phyloP scores from a whole-genome alignment of 495 filamentous ascomycete species.

The Barbatosphaeria neglecta region DNA sequence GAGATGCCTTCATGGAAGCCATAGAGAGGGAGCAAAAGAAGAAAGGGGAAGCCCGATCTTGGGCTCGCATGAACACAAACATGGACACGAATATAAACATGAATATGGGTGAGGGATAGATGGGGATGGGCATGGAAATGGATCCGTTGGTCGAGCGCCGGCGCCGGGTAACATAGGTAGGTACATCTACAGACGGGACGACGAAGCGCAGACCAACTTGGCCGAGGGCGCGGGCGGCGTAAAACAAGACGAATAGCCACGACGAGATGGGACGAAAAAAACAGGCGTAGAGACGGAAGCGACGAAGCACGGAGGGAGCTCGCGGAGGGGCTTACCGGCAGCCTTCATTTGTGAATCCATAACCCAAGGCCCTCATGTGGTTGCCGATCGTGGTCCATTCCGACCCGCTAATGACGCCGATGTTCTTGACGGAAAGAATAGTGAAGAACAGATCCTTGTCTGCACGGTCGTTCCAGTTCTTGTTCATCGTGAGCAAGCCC shows the following conservation, averaged over 20 bases:
- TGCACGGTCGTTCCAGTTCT: conserved; percentile 42
- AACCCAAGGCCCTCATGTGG: conserved; percentile 36
- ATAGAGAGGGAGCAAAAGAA: neutral
- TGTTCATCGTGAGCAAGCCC: conserved; percentile 26
- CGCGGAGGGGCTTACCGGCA: conserved; percentile 30
- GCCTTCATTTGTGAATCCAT: conserved; percentile 43
- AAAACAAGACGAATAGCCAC: neutral
- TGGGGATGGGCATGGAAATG: too few relatives aligned
- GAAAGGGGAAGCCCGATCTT: neutral
- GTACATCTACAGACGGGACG: neutral
- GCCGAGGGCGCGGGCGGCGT: neutral
- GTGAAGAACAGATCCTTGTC: conserved; percentile 44
- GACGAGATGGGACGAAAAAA: neutral
- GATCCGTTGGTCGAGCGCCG: too few relatives aligned
- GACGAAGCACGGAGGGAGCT: neutral
- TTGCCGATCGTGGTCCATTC: conserved; percentile 43
- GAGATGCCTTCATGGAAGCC: too few relatives aligned
- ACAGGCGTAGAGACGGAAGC: neutral
- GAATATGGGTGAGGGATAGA: too few relatives aligned
- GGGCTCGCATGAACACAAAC: neutral
- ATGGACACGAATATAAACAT: too few relatives aligned
- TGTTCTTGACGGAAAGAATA: conserved; percentile 42
- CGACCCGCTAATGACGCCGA: conserved; percentile 40
- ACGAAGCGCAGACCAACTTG: neutral
- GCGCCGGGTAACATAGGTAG: neutral